Percentiles rank a stretch among this genome's conserved stretches.
These are phyloP conservation scores for Jaenimonas drosophilae DNA, from an alignment of 208 protist species.

Conservation along the genomic window DNA sequence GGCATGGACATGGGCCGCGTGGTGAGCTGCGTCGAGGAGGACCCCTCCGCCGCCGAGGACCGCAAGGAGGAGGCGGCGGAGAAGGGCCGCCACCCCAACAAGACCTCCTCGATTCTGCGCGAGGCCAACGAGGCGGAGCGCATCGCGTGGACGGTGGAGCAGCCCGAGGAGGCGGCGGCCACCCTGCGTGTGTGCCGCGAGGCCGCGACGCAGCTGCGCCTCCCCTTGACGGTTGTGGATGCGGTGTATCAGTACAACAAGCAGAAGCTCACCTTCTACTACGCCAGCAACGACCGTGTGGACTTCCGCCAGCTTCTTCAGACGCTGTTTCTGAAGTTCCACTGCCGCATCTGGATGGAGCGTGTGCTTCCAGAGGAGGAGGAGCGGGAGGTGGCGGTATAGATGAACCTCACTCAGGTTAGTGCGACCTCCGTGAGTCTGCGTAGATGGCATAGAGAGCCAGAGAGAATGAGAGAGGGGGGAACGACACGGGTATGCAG, in stretches of 20 bases:
- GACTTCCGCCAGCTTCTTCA: conserved; percentile 76
- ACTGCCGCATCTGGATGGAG: conserved; percentile 83
- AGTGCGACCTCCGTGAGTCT: too few species aligned
- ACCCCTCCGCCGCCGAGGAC: conserved; percentile 6
- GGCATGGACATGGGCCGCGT: conserved; percentile 71
- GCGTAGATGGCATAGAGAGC: too few species aligned
- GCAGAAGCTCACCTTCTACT: conserved; percentile 82
- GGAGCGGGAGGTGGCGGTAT: too few species aligned
- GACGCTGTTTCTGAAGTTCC: conserved; percentile 59
- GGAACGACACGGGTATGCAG: too few species aligned
- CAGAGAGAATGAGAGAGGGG: too few species aligned
- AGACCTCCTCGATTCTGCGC: conserved; percentile 15
- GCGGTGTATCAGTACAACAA: conserved; percentile 86
- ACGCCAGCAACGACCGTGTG: conserved; percentile 55
- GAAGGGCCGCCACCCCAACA: conserved; percentile 5
- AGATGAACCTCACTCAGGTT: too few species aligned
- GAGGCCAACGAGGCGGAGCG: conserved; percentile 48
- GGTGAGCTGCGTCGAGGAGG: conserved; percentile 17
- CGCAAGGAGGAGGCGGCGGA: background rate
- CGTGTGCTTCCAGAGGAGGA: too few species aligned
- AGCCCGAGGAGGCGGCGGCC: conserved; percentile 33
- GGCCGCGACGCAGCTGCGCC: conserved; percentile 24
- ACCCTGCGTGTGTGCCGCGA: conserved; percentile 43
- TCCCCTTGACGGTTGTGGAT: conserved; percentile 47
- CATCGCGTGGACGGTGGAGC: conserved; percentile 35